These are phyloP conservation scores for Penicillium vulpinum DNA, from an alignment of 2,329 filamentous ascomycete species.

Conservation along the genomic window DNA sequence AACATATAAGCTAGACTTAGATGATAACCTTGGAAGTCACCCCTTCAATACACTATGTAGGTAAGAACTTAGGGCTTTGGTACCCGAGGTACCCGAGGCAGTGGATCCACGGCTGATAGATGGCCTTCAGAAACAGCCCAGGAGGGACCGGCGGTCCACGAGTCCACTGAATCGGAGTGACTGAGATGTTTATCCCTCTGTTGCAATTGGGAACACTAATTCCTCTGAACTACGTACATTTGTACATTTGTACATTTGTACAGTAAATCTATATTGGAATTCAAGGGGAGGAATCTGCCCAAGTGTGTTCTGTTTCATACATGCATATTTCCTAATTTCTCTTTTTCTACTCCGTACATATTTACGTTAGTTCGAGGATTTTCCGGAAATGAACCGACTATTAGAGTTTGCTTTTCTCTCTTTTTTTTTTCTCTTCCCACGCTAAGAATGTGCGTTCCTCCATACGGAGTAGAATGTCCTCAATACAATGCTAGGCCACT, in stretches of 20 bases:
- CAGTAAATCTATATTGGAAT: too few relatives aligned
- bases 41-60: too few relatives aligned
- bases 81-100: conserved; percentile 3
- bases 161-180: background rate
- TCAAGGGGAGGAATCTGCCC: too few relatives aligned
- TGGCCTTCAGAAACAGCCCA: background rate
- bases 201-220: background rate
- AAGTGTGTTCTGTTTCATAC: conserved; percentile 5
- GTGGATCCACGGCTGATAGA: conserved; percentile 11
- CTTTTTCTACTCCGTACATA: too few relatives aligned
- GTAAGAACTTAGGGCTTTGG: conserved; percentile 2
- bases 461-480: conserved; percentile 7
- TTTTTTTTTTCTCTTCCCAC: background rate
- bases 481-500: conserved; percentile 1
- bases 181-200: too few relatives aligned
- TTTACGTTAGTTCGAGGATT: conserved; percentile 2
- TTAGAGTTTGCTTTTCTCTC: conserved; percentile 4
- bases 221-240: background rate
- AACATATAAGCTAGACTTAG: too few relatives aligned
- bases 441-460: conserved; percentile 4
- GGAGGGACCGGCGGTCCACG: background rate
- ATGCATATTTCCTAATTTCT: background rate
- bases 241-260: too few relatives aligned
- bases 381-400: conserved; percentile 1
- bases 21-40: too few relatives aligned